Evolutionary conservation across 805 yeast species (phyloP), one percentile per base, ranked within the genome.

Genomic region (Yarrowia sp.): DNA sequence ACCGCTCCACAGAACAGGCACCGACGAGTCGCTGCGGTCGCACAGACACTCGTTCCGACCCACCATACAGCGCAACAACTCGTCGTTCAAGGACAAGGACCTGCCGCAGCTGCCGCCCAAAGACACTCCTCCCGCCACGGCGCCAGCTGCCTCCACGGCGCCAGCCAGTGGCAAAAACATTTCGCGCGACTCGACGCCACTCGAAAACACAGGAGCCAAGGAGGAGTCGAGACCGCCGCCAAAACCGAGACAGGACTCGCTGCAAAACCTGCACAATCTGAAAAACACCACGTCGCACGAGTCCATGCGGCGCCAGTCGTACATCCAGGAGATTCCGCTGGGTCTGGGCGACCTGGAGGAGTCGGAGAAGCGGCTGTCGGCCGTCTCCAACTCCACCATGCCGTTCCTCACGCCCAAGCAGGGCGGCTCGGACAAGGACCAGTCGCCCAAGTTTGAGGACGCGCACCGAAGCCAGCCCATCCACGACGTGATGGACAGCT

Each of bases 31-130:
- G 9, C 28, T 36, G 16, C 38, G 63, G 21, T 32, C 51, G 14
- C 63, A 58, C 32, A 36, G 63, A 9, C 63, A 32, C 32, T 33
- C 49, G 17, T 43, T 32, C 51, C 14, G 51, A 17, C 61, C 46
- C 5, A 26, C 61, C 35, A 54, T 54, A 38, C 46, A 36, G 22
- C 28, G 63, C 28, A 43, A 40, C 36, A 41, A 33, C 51, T 58
- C 63, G 41, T 43, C 64, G 22, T 61, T 61, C 35, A 61, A 35
- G 21, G 56, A 61, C 26, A 61, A 61, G 22, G 56, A 61, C 22
- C 64, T 61, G 24, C 64, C 64, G 5, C 44, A 35, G 35, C 30
- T 61, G 64, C 64, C 64, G 5, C 44, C 44, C 11, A 43, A 58
- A 22, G 49, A 43, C 24, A 16, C 5, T n/a, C 8, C 43, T 3